Percentiles rank a stretch among this genome's conserved stretches.
Conservation (phyloP, 2,329 filamentous ascomycete species). For the Cercospora sp. region DNA sequence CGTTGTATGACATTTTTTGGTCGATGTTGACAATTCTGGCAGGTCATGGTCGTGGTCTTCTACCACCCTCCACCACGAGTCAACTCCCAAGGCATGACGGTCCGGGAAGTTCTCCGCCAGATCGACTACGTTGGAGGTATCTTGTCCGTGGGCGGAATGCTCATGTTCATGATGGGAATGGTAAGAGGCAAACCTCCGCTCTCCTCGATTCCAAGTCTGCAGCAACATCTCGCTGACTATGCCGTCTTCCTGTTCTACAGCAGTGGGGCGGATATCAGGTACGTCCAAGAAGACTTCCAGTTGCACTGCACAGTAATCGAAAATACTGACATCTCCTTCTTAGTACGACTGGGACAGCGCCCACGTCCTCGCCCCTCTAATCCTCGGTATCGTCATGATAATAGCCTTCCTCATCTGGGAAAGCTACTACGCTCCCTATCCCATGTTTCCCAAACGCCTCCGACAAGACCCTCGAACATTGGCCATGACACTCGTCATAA, state of each 20-base stretch:
- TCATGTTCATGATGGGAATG: constrained; percentile 55
- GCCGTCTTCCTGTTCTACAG: neutral
- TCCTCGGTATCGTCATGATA: constrained; percentile 38
- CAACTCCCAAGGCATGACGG: constrained; percentile 46
- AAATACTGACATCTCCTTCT: neutral
- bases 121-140: constrained; percentile 57
- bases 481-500: constrained; percentile 42
- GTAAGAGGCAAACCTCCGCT: too few relatives aligned
- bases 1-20: neutral
- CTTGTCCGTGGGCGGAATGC: constrained; percentile 52
- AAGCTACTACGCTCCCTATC: constrained; percentile 29
- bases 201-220: too few relatives aligned
- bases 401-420: constrained; percentile 40
- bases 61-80: constrained; percentile 56
- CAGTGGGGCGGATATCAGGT: constrained; percentile 33
- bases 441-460: constrained; percentile 36
- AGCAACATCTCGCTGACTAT: too few relatives aligned
- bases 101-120: constrained; percentile 45
- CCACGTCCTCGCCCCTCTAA: constrained; percentile 39
- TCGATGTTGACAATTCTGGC: neutral
- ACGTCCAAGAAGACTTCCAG: too few relatives aligned
- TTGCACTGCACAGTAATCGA: too few relatives aligned
- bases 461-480: constrained; percentile 38
- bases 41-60: constrained; percentile 51
- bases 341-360: constrained; percentile 36